Evolutionary conservation across 306 rosid genomes (phyloP).

Genomic region (Neltuma alba): DNA sequence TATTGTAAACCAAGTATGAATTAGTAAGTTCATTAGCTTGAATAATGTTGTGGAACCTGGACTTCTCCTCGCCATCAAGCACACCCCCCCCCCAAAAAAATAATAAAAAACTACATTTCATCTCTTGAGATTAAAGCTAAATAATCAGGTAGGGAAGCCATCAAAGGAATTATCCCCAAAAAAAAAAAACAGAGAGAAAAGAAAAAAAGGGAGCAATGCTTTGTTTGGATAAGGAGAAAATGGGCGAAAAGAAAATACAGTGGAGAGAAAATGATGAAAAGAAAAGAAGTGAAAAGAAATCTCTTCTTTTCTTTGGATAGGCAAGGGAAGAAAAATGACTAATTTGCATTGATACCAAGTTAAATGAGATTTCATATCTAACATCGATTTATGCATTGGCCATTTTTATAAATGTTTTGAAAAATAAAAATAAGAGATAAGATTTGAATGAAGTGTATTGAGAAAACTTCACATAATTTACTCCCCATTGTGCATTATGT

Average conservation of each 20-base stretch:
- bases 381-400: not conserved
- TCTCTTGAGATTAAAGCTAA: not conserved
- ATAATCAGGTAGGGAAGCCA: not conserved
- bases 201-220: slow-evolving; percentile 4
- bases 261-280: not conserved
- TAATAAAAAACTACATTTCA: not conserved
- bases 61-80: not conserved
- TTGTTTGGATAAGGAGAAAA: not conserved
- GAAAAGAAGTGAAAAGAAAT: not conserved
- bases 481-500: not conserved
- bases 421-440: too few relatives aligned
- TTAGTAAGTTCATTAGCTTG: not conserved
- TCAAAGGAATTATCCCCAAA: not conserved
- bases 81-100: not conserved
- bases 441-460: not conserved
- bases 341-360: not conserved
- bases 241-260: not conserved
- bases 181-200: too few relatives aligned
- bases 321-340: not conserved
- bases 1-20: not conserved
- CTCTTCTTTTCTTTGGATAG: not conserved
- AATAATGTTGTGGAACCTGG: not conserved
- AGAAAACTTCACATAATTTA: not conserved
- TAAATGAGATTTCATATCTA: not conserved
- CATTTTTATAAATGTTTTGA: not conserved